Evolutionary conservation across 2,329 filamentous ascomycete species (phyloP).

Genomic region (Apiospora kogelbergensis): DNA sequence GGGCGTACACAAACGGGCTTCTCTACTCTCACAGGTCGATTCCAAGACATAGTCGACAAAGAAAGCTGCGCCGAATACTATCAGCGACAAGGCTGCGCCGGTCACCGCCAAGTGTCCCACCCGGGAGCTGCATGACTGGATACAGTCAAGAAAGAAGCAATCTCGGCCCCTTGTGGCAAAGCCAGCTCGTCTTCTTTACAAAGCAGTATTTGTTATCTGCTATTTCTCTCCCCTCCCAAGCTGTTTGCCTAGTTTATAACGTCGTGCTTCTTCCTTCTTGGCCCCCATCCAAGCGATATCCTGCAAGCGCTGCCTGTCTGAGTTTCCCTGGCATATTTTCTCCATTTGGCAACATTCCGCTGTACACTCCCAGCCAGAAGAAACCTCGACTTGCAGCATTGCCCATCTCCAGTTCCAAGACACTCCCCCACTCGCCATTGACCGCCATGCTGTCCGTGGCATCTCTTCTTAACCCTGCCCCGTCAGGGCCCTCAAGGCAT

Average conservation of each 20-base stretch:
- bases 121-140: constrained; percentile 39
- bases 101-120: constrained; percentile 35
- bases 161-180: constrained; percentile 38
- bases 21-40: constrained; percentile 44
- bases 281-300: constrained; percentile 8
- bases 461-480: constrained; percentile 65
- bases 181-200: constrained; percentile 32
- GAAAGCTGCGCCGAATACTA: constrained; percentile 44
- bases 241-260: constrained; percentile 40
- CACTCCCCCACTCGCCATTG: constrained; percentile 31
- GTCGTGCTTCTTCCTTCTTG: constrained; percentile 29
- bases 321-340: constrained; percentile 25
- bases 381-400: constrained; percentile 29
- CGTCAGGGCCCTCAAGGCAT: constrained; percentile 42
- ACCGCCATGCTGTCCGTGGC: constrained; percentile 62
- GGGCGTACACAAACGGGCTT: constrained; percentile 46
- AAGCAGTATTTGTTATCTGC: constrained; percentile 26
- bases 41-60: constrained; percentile 52
- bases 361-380: constrained; percentile 19
- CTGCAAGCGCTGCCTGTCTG: constrained; percentile 39
- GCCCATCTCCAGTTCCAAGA: constrained; percentile 38
- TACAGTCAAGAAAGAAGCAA: constrained; percentile 38
- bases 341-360: constrained; percentile 18
- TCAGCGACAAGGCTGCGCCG: constrained; percentile 31
- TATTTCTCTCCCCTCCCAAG: constrained; percentile 19